Evolutionary conservation across 306 rosid genomes (phyloP).

Genomic region (Urtica urens): DNA sequence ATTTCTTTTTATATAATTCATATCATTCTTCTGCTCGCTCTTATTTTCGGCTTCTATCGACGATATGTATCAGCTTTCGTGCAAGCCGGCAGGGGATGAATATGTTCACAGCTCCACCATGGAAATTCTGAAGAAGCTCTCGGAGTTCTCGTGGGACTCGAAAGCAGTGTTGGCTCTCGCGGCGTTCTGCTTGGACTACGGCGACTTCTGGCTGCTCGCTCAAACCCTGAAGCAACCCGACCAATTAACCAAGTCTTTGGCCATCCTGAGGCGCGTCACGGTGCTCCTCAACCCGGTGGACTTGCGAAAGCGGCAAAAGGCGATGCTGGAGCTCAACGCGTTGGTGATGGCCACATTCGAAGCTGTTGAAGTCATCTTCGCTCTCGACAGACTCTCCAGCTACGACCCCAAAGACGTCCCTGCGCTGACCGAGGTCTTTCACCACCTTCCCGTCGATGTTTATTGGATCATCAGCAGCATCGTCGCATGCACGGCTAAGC

Average conservation of each 20-base stretch:
- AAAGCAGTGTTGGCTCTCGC: slow-evolving; percentile 45
- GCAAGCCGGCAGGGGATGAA: slow-evolving; percentile 40
- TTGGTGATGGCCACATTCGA: slow-evolving; percentile 26
- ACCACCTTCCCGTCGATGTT: slow-evolving; percentile 36
- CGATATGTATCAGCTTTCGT: slow-evolving; percentile 29
- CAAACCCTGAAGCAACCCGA: slow-evolving; percentile 27
- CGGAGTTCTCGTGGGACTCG: slow-evolving; percentile 36
- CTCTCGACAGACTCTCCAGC: slow-evolving; percentile 24
- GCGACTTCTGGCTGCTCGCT: slow-evolving; percentile 47
- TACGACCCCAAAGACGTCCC: slow-evolving; percentile 35
- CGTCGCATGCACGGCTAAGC: slow-evolving; percentile 27
- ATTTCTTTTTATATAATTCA: not conserved
- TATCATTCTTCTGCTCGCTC: not conserved
- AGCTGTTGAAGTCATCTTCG: slow-evolving; percentile 29
- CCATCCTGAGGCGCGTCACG: slow-evolving; percentile 37
- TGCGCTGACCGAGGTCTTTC: slow-evolving; percentile 19
- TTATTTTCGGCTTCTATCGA: not conserved
- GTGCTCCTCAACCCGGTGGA: slow-evolving; percentile 18
- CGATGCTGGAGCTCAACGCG: slow-evolving; percentile 30
- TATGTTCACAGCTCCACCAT: slow-evolving; percentile 37
- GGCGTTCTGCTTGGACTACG: slow-evolving; percentile 50
- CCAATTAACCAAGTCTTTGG: slow-evolving; percentile 39
- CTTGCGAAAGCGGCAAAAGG: slow-evolving; percentile 22
- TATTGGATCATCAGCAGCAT: slow-evolving; percentile 49
- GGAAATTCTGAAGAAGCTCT: slow-evolving; percentile 31